Percentiles rank a stretch among this genome's conserved stretches.
These are phyloP conservation scores for Jamesozyma spencerorum DNA, from an alignment of 805 yeast genomes.

Conservation along the genomic window DNA sequence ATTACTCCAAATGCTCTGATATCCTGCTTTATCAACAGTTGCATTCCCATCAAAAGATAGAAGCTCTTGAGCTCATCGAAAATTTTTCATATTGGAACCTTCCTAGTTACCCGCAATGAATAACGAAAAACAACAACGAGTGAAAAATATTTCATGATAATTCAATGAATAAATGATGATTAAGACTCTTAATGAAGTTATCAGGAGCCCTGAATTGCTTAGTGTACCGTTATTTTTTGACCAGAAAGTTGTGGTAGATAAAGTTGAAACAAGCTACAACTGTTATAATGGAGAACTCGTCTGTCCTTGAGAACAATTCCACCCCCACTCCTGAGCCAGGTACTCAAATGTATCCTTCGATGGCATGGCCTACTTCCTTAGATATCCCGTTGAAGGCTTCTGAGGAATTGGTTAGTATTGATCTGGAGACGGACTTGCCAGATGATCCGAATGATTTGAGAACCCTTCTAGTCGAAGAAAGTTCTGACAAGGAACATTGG, in stretches of 20 bases:
- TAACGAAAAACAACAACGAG: background rate
- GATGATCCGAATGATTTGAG: slow-evolving; percentile 83
- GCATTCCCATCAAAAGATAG: too few relatives aligned
- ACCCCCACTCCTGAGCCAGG: background rate
- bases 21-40: too few relatives aligned
- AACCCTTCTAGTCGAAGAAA: slow-evolving; percentile 70
- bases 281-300: background rate
- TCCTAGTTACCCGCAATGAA: background rate
- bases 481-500: slow-evolving; percentile 73
- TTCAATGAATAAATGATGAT: background rate
- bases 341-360: slow-evolving; percentile 17
- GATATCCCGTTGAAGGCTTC: slow-evolving; percentile 66
- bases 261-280: background rate
- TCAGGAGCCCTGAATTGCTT: background rate
- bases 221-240: too few relatives aligned
- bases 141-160: background rate
- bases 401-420: slow-evolving; percentile 80
- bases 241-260: too few relatives aligned
- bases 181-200: background rate
- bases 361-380: slow-evolving; percentile 27
- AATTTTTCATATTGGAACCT: background rate
- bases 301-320: background rate
- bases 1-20: too few relatives aligned
- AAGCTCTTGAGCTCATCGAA: slow-evolving; percentile 1
- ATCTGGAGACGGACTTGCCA: slow-evolving; percentile 71